Evolutionary conservation across 805 yeast species (phyloP).

Genomic region (Ogataea degrootiae): DNA sequence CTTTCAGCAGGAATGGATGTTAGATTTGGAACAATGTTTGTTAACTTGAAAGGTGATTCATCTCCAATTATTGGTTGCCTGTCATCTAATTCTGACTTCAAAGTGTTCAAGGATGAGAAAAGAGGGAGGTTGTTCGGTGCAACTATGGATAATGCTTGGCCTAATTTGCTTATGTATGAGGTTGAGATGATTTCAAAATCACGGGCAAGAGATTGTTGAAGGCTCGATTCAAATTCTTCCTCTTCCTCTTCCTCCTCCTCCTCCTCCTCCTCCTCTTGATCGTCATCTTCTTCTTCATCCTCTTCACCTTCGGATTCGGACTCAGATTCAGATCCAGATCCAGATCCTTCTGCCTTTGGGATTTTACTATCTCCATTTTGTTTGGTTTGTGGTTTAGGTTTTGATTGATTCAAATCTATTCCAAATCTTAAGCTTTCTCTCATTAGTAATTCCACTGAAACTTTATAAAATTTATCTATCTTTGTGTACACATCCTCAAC

Average conservation of each 20-base stretch:
- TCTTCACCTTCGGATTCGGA: constrained; percentile 9
- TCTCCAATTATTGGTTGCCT: constrained; percentile 66
- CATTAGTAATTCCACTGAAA: constrained; percentile 56
- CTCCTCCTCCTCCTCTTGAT: constrained; percentile 4
- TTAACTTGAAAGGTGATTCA: constrained; percentile 46
- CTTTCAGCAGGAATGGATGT: constrained; percentile 32
- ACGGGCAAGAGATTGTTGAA: constrained; percentile 41
- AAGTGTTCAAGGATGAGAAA: constrained; percentile 62
- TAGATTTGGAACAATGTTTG: constrained; percentile 61
- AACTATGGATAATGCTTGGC: constrained; percentile 60
- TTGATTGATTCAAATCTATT: constrained; percentile 13
- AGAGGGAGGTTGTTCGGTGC: constrained; percentile 68
- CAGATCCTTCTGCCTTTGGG: constrained; percentile 6
- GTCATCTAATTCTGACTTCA: constrained; percentile 70
- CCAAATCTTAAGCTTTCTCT: constrained; percentile 54
- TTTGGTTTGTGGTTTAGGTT: not conserved
- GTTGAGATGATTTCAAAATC: constrained; percentile 61
- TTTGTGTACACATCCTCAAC: constrained; percentile 46
- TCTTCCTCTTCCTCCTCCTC: constrained; percentile 12
- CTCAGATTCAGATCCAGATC: constrained; percentile 18
- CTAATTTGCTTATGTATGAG: constrained; percentile 44
- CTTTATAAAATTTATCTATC: constrained; percentile 60
- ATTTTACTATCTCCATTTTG: not conserved
- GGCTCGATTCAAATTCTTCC: constrained; percentile 11
- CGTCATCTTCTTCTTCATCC: constrained; percentile 1